Evolutionary conservation across 495 filamentous ascomycete genomes (phyloP).

Genomic region (Aspergillus diversus): DNA sequence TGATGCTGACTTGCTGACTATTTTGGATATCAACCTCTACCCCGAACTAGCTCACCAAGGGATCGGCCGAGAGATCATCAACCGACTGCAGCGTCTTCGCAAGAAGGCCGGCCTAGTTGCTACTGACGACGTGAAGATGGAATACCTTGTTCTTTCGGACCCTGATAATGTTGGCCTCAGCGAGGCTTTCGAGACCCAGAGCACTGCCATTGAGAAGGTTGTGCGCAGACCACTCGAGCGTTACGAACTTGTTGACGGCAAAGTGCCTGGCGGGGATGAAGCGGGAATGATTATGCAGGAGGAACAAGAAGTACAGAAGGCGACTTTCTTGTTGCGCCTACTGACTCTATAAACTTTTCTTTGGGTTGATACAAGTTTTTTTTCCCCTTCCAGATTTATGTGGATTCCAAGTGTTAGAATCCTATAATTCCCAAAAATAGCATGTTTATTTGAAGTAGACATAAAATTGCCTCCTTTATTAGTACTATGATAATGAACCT

Average conservation of each 20-base stretch:
- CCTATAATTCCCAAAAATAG: conserved; percentile 16
- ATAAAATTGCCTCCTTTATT: conserved; percentile 3
- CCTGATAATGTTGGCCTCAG: conserved; percentile 76
- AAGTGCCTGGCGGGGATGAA: conserved; percentile 58
- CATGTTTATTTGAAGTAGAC: conserved; percentile 7
- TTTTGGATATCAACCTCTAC: conserved; percentile 75
- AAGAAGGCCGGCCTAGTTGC: conserved; percentile 81
- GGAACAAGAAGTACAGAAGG: conserved; percentile 86
- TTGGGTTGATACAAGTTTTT: neutral
- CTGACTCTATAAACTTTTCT: conserved; percentile 64
- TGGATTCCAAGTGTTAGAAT: conserved; percentile 8
- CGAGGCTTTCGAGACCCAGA: conserved; percentile 72
- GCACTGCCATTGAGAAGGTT: conserved; percentile 73
- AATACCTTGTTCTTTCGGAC: conserved; percentile 75
- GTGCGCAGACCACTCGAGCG: conserved; percentile 80
- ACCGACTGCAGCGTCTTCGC: conserved; percentile 76
- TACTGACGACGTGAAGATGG: conserved; percentile 86
- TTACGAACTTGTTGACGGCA: conserved; percentile 64
- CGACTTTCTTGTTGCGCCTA: conserved; percentile 81
- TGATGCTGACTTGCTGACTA: conserved; percentile 79
- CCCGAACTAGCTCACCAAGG: conserved; percentile 76
- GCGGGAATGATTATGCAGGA: conserved; percentile 77
- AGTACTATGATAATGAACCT: neutral
- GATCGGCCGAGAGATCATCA: conserved; percentile 79
- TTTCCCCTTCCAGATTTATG: neutral